Base-by-base conservation (phyloP, 2,329 filamentous ascomycete genomes). In the Hymenoscyphus fructigenus region DNA sequence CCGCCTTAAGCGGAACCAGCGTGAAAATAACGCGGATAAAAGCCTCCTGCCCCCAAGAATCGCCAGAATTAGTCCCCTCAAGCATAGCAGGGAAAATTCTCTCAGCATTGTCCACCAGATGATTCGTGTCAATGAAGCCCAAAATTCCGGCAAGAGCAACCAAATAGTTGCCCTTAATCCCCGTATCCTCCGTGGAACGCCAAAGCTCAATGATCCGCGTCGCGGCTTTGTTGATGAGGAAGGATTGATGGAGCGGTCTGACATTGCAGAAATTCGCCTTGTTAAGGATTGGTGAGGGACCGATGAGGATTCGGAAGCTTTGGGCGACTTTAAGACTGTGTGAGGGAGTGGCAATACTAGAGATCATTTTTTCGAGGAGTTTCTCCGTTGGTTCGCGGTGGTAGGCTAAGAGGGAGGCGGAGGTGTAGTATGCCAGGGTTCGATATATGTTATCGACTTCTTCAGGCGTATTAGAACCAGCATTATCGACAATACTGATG, bases 71-170 rank as follows among this genome's bases (percentile, higher is more conserved):
- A 0, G 71, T 72, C 1, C 72, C 73, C 60, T 70, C 69, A 2
- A 76, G 65, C 6, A 73, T 47, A 0, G 71, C 32, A 0, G 73
- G 70, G 1, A 75, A 62, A 7, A 76, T 64, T n/a, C n/a, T n/a
- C 3, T 56, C 29, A 2, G 55, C 68, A 41, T 67, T 65, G 5
- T 64, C 61, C 10, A 67, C 60, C 7, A 71, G 47, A 0, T 66
- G 67, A 0, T 57, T 59, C 1, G 67, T 59, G 29, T 71, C 66
- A 57, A 73, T 70, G 57, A 69, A 68, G 14, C 65, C 63, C 0
- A 76, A 50, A 10, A 76, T 63, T 1, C 70, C 72, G 9, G 68
- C 66, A 7, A 76, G 65, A 10, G 75, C 75, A 29, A 76, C 67
- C 0, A 76, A 60, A 26, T 65, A 70, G 23, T 74, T 74, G 0